Conservation (phyloP, 129 eudicot species). For the Pulicaria dysenterica region DNA sequence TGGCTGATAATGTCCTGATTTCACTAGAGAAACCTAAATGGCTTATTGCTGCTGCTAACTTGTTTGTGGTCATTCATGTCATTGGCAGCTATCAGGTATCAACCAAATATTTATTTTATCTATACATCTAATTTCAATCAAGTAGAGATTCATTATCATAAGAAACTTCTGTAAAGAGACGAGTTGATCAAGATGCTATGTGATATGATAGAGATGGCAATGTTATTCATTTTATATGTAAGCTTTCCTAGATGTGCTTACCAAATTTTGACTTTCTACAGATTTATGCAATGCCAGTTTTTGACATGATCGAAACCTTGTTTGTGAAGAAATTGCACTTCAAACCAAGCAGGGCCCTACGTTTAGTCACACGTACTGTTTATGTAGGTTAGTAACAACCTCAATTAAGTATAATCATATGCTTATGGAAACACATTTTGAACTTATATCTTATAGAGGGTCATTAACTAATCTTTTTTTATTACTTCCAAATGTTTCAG, state of each 20-base stretch:
- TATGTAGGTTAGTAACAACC: constrained; percentile 61
- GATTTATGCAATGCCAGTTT: constrained; percentile 85
- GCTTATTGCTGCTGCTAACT: constrained; percentile 76
- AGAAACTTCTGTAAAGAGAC: too few species aligned
- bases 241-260: background rate
- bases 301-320: constrained; percentile 74
- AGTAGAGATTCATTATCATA: background rate
- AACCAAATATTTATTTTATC: background rate
- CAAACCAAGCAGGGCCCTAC: constrained; percentile 55
- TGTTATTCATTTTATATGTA: background rate
- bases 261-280: constrained; percentile 14
- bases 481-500: constrained; percentile 35
- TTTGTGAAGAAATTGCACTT: constrained; percentile 57
- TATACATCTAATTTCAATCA: background rate
- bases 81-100: constrained; percentile 75
- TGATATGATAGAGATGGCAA: background rate
- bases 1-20: constrained; percentile 59
- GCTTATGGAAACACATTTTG: background rate
- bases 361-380: constrained; percentile 52
- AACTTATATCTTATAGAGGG: background rate
- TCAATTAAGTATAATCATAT: background rate
- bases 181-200: too few species aligned
- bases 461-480: background rate
- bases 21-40: constrained; percentile 61
- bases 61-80: constrained; percentile 72